Conservation (phyloP, 2,329 filamentous ascomycete species). For the Fusarium siculi region DNA sequence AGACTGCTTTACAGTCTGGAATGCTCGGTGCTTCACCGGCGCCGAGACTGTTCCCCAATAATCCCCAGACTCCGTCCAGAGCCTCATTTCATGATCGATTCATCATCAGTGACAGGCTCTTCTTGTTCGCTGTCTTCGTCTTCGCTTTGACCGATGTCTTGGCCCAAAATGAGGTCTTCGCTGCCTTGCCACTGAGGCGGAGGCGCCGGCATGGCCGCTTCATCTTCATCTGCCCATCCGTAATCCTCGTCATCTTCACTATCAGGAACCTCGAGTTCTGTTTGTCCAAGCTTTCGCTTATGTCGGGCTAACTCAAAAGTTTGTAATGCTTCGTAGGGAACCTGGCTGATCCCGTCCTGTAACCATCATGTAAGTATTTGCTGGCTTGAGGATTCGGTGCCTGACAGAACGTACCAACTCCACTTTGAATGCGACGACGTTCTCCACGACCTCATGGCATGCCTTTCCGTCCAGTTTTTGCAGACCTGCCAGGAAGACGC, state of each 20-base stretch:
- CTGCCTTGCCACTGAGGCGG: conserved; percentile 76
- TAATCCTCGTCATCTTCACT: conserved; percentile 77
- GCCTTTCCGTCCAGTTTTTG: conserved; percentile 71
- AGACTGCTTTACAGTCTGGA: conserved; percentile 25
- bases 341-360: conserved; percentile 57
- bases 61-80: conserved; percentile 37
- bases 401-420: conserved; percentile 52
- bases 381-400: conserved; percentile 22
- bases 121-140: conserved; percentile 43
- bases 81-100: conserved; percentile 36
- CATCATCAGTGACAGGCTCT: conserved; percentile 36
- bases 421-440: conserved; percentile 62
- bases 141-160: conserved; percentile 55
- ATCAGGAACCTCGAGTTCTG: conserved; percentile 68
- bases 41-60: conserved; percentile 35
- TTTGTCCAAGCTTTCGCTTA: conserved; percentile 73
- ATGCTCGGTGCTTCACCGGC: conserved; percentile 48
- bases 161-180: conserved; percentile 69
- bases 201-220: conserved; percentile 67
- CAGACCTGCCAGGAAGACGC: conserved; percentile 69
- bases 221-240: conserved; percentile 76
- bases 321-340: conserved; percentile 55
- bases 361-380: conserved; percentile 38
- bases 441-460: conserved; percentile 53
- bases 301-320: conserved; percentile 49